Conservation (phyloP, 345 rosid genomes). For the Chamaenerion angustifolium region DNA sequence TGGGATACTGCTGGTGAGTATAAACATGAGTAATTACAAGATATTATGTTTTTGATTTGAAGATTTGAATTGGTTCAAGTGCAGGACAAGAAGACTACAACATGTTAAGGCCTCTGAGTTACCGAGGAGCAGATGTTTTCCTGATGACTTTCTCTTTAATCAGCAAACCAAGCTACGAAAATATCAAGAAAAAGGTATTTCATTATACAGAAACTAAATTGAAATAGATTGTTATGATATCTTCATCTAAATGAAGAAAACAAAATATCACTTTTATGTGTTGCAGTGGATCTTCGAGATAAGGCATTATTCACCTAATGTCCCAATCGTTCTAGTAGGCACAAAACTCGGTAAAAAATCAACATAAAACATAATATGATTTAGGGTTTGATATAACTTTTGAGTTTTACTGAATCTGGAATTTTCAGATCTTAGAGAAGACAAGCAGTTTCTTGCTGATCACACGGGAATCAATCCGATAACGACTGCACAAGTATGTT, state of each 20-base stretch:
- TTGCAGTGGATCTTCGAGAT: conserved; percentile 10
- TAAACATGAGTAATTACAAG: no score
- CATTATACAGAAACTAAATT: no score
- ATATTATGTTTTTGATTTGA: background rate
- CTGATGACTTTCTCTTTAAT: conserved; percentile 44
- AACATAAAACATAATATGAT: no score
- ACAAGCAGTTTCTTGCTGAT: conserved; percentile 6
- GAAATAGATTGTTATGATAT: no score
- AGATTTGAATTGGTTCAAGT: background rate
- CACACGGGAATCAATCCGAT: conserved; percentile 7
- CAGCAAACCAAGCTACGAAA: conserved; percentile 48
- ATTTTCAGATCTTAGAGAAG: conserved; percentile 7
- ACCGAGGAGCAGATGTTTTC: conserved; percentile 42
- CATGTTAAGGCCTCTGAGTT: conserved; percentile 39
- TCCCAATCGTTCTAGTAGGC: conserved; percentile 10
- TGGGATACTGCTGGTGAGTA: conserved; percentile 12
- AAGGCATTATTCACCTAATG: conserved; percentile 7
- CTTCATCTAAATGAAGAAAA: no score
- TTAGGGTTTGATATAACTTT: background rate
- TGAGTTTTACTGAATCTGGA: background rate
- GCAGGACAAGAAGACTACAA: conserved; percentile 46
- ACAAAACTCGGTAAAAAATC: conserved; percentile 9
- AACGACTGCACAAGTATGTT: conserved; percentile 5
- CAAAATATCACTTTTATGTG: no score
- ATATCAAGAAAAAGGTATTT: conserved; percentile 33